Conservation (phyloP, 805 yeast genomes). For the Candida namnaoensis region DNA sequence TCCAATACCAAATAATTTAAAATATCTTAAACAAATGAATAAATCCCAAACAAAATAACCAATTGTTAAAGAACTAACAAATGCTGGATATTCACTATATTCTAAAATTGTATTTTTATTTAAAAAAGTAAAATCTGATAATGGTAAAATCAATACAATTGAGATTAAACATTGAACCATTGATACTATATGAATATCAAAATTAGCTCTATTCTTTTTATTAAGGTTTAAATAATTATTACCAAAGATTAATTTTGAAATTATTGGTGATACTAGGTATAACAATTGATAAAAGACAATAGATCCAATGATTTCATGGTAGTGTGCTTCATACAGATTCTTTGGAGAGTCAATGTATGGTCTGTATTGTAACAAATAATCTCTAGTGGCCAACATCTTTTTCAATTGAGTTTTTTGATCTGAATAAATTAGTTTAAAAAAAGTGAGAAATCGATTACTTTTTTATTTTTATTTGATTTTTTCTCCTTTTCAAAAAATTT, state of each 20-base stretch:
- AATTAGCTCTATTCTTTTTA: constrained; percentile 50
- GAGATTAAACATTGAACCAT: constrained; percentile 76
- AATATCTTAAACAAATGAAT: constrained; percentile 55
- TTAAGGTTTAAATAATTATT: constrained; percentile 40
- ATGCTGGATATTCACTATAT: constrained; percentile 64
- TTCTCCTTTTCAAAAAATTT: not conserved
- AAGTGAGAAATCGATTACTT: no score
- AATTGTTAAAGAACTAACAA: constrained; percentile 60
- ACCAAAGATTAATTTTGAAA: constrained; percentile 44
- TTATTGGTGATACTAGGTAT: constrained; percentile 40
- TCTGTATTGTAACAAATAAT: constrained; percentile 8
- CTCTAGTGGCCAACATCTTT: not conserved
- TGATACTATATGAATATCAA: constrained; percentile 86
- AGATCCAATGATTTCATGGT: constrained; percentile 67
- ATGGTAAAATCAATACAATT: constrained; percentile 48
- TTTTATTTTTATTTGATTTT: not conserved
- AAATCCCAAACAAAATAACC: constrained; percentile 95
- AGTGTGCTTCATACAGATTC: constrained; percentile 41
- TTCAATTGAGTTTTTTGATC: not conserved
- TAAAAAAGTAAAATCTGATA: constrained; percentile 49
- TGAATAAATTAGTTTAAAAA: no score
- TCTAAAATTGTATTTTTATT: constrained; percentile 50
- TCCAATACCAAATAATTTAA: constrained; percentile 66
- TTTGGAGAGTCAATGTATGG: constrained; percentile 29
- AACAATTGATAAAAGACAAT: constrained; percentile 50